These are phyloP conservation scores for Solanum pinnatisectum DNA, from an alignment of 257 asterid species.

Conservation along the genomic window DNA sequence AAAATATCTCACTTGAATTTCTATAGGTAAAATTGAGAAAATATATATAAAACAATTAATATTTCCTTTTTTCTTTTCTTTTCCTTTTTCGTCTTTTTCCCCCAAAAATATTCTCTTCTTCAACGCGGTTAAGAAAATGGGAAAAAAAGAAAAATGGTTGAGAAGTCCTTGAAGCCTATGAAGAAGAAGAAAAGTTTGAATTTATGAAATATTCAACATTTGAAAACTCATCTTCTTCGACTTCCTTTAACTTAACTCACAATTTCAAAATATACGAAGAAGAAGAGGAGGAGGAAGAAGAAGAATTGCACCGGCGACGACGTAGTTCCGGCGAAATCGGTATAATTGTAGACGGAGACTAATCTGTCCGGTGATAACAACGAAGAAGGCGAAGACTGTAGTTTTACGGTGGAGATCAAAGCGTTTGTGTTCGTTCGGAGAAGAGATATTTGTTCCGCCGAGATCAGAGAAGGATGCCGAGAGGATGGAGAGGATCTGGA, in stretches of 20 bases:
- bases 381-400: neutral
- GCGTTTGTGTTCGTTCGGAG: neutral
- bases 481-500: conserved; percentile 91
- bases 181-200: neutral
- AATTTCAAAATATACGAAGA: neutral
- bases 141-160: neutral
- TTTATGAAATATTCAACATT: neutral
- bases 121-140: neutral
- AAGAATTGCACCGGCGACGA: neutral
- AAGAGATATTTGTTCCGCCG: conserved; percentile 31
- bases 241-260: neutral
- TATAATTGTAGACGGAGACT: neutral
- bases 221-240: neutral
- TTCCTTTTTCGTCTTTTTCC: neutral
- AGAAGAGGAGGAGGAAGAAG: neutral
- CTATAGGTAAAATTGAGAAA: neutral
- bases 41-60: neutral
- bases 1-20: neutral
- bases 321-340: neutral
- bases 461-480: conserved; percentile 46
- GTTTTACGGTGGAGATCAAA: neutral
- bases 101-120: neutral
- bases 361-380: neutral
- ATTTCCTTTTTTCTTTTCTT: neutral
- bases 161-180: neutral